Base-by-base conservation (phyloP, 2,329 filamentous ascomycete genomes). In the Nothopassalora personata region DNA sequence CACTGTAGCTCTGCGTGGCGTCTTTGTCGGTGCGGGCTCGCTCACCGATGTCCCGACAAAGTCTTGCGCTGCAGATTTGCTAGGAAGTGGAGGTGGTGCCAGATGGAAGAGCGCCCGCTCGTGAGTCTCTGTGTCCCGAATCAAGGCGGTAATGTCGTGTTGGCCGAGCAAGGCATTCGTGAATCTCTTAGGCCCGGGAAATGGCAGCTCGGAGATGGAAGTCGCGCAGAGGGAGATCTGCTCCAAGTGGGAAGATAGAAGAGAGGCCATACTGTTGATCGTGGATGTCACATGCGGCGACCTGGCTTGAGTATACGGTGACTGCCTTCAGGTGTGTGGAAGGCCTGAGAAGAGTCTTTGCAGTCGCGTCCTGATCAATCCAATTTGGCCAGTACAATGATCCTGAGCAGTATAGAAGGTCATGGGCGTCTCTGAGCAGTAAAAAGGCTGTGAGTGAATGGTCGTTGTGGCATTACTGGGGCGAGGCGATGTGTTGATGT, bases 71-170 rank as follows among this genome's bases (percentile, higher is more conserved):
- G 79, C 57, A 30, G 67, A 66, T 72, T 80, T 73, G 71, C 78
- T 63, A 70, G 75, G 53, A 69, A 77, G 45, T 70, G 81, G 81
- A 0, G 89, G 84, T 0, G 89, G 86, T 0, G 93, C 91, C 0
- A 96, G 87, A 39, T 93, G 95, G 79, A 97, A 99, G 18, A 99
- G 85, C 6, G 93, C 93, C 69, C 92, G 88, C 74, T 99, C 94
- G 76, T 97, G 93, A 23, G 88, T 79, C 75, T 99, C 94, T 3
- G 93, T 97, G 73, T 99, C 94, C 61, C 94, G 89, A 70, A 99
- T 97, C 51, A 99, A 80, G 11, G 90, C 85, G 4, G 94, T 97
- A 67, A 99, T 97, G 74, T 99, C 94, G 74, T 92, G 87, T 53
- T 65, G 59, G 58, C 88, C 86, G 52, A 97, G 86, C 43, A 99